Conservation (phyloP, 495 filamentous ascomycete genomes). For the Penicillium dipodomyicola region DNA sequence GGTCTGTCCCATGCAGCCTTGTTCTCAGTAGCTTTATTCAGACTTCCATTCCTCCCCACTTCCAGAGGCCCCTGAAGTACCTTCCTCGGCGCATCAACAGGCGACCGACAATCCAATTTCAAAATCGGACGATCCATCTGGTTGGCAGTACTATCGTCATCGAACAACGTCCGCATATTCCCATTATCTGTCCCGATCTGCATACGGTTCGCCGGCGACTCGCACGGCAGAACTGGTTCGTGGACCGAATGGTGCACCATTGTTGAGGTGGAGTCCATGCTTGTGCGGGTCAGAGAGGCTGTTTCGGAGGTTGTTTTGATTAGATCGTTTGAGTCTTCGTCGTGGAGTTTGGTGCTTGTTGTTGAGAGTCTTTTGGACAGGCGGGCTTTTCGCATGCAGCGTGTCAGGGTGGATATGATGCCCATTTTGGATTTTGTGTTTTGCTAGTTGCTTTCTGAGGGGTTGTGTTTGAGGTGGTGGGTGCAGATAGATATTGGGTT, state of each 20-base stretch:
- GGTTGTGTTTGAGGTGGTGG: not conserved
- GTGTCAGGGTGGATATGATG: constrained; percentile 22
- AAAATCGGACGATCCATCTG: constrained; percentile 16
- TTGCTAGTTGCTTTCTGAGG: not conserved
- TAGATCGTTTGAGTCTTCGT: constrained; percentile 28
- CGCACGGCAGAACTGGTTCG: constrained; percentile 15
- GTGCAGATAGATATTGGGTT: not conserved
- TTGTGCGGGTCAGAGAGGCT: constrained; percentile 15
- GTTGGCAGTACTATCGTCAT: constrained; percentile 2
- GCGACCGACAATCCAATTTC: constrained; percentile 19
- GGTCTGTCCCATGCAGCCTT: too few relatives aligned
- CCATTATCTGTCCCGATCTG: constrained; percentile 12
- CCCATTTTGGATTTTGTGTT: constrained; percentile 21
- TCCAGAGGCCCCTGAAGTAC: constrained; percentile 18
- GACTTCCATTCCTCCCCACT: not conserved
- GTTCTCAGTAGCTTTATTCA: too few relatives aligned
- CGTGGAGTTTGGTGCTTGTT: constrained; percentile 15
- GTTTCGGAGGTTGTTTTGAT: constrained; percentile 21
- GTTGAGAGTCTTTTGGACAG: constrained; percentile 21
- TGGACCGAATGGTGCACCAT: constrained; percentile 16
- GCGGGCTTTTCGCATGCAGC: constrained; percentile 19
- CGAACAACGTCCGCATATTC: constrained; percentile 20
- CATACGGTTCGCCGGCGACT: constrained; percentile 14
- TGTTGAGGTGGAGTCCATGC: constrained; percentile 19
- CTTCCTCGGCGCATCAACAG: constrained; percentile 14